Percentiles rank a stretch among this genome's conserved stretches.
Conservation (phyloP, 179 eudicot species). For the Heliamphora pulchella region DNA sequence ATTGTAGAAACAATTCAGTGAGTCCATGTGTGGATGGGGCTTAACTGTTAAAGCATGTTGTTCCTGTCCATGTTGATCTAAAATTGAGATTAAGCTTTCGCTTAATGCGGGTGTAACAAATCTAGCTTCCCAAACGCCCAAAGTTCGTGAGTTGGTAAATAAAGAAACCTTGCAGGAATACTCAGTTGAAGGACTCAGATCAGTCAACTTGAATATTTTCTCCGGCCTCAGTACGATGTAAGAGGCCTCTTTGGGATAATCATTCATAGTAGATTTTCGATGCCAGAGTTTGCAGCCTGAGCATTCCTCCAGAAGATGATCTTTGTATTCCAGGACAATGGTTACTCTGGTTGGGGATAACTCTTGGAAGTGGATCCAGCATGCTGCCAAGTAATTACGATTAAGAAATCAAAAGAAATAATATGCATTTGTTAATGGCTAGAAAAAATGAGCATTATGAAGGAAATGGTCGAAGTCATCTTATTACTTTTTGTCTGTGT, state of each 20-base stretch:
- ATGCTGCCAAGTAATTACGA: conserved; percentile 27
- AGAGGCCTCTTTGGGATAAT: conserved; percentile 44
- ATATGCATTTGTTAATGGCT: too few relatives aligned
- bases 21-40: background rate
- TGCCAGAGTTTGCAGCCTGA: conserved; percentile 53
- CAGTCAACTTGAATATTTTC: conserved; percentile 40
- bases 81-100: conserved; percentile 15
- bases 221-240: conserved; percentile 35
- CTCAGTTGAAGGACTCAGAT: conserved; percentile 45
- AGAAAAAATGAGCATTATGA: too few relatives aligned
- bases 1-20: background rate
- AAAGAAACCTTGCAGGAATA: conserved; percentile 47
- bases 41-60: background rate
- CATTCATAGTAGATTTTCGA: conserved; percentile 28
- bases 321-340: conserved; percentile 37
- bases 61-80: conserved; percentile 15
- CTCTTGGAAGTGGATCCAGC: conserved; percentile 35
- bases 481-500: too few relatives aligned
- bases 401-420: background rate
- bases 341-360: conserved; percentile 35
- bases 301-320: conserved; percentile 26
- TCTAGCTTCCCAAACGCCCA: conserved; percentile 46
- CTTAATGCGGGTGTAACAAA: conserved; percentile 40
- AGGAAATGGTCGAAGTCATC: too few relatives aligned
- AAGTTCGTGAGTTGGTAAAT: conserved; percentile 31